Evolutionary conservation across 495 filamentous ascomycete species (phyloP), one percentile per base, ranked within the genome.

Genomic region (Penicillium simplicissimum): DNA sequence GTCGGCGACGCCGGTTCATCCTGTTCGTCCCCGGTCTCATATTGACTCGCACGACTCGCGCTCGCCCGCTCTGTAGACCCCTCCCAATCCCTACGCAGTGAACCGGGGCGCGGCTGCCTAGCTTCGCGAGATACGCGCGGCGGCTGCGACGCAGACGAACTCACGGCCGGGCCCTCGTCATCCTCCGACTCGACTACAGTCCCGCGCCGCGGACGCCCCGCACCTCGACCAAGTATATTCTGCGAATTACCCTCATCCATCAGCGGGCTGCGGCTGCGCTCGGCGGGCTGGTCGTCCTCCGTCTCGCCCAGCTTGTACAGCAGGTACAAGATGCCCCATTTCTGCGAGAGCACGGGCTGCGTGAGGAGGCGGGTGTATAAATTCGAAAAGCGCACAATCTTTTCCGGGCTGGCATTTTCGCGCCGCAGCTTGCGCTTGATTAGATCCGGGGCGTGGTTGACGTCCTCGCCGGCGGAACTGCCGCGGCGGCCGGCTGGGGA

Each of bases 321-420:
- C 45, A 99, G 83, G 70, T 94, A 92, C 7, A 99, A 81, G 63
- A 97, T 96, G 3, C 90, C 92, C 92, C 94, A 97, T 84, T 98
- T 99, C 73, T 96, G 89, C 66, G 87, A 88, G 34, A 99, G 81
- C 2, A 98, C 93, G 4, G 94, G 93, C 65, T 96, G 88, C 28
- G 92, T 89, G 19, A 97, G 80, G 25, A 99, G 84, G 40, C 90
- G 84, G 38, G 91, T 90, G 77, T 94, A 96, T 51, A 98, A 82
- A 70, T 95, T 92, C 15, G 90, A 88, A 75, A 97, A 97, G 25
- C 87, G 83, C 28, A 94, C 77, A n/a, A 92, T 92, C 70, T 93
- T 90, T 62, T 90, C 93, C 1, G 94, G 90, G 52, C 87, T 88
- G 35, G 81, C 79, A 65, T 91, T 89, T 21, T 88, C 85, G 57